Percentiles rank a stretch among this genome's conserved stretches.
Evolutionary conservation across 2,329 filamentous ascomycete species (phyloP).

Genomic region (Penicillium hordei): DNA sequence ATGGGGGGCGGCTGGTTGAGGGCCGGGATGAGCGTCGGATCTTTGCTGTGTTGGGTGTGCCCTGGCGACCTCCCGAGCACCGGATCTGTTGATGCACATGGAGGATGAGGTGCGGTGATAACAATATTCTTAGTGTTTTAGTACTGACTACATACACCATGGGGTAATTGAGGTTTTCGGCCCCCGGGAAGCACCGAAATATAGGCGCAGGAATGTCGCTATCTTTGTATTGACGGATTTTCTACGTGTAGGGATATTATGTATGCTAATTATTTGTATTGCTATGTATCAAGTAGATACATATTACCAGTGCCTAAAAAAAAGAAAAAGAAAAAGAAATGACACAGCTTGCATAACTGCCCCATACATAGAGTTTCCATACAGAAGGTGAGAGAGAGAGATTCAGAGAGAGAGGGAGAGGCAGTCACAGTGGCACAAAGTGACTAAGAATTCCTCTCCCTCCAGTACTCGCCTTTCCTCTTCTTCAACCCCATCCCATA

Average conservation of each 20-base stretch:
- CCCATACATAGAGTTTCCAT: conserved; percentile 6
- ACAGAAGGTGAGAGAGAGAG: background rate
- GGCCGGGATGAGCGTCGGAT: conserved; percentile 74
- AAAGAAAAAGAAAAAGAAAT: background rate
- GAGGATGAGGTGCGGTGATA: background rate
- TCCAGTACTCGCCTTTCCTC: conserved; percentile 2
- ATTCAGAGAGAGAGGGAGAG: conserved; percentile 3
- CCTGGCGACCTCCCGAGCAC: conserved; percentile 76
- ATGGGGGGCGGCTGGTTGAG: conserved; percentile 70
- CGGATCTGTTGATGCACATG: conserved; percentile 63
- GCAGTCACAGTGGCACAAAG: conserved; percentile 13
- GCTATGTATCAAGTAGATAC: background rate
- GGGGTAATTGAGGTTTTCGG: background rate
- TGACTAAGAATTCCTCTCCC: conserved; percentile 12
- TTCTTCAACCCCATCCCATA: conserved; percentile 12
- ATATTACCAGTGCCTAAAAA: background rate
- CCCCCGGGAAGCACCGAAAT: background rate
- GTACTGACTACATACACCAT: background rate
- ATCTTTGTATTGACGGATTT: background rate
- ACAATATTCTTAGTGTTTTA: background rate
- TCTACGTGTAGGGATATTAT: background rate
- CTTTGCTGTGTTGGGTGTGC: conserved; percentile 78
- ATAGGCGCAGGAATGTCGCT: background rate
- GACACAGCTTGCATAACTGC: background rate
- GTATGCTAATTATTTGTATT: background rate